phyloP scores from a whole-genome alignment of 2,329 filamentous ascomycete species.

The Paecilomyces niveus region DNA sequence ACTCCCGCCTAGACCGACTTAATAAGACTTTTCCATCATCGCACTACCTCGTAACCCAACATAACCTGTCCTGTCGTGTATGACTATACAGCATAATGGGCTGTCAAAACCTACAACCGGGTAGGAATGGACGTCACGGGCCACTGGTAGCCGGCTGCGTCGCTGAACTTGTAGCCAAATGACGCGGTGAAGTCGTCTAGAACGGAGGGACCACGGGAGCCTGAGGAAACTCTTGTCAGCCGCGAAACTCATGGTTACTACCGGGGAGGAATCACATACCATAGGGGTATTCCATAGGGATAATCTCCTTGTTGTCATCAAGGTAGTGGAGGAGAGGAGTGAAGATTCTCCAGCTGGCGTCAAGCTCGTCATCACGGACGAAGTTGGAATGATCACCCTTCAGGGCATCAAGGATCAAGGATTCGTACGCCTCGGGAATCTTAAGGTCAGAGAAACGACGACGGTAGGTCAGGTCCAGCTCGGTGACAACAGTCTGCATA shows the following conservation, averaged over 20 bases:
- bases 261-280: constrained; percentile 53
- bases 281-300: constrained; percentile 99
- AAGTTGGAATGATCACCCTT: constrained; percentile 99
- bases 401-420: constrained; percentile 89
- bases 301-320: constrained; percentile 98
- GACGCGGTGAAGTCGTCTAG: constrained; percentile 97
- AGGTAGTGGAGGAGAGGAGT: constrained; percentile 95
- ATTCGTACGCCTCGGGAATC: constrained; percentile 98
- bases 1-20: background rate
- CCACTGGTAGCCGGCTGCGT: constrained; percentile 94
- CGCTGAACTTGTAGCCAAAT: constrained; percentile 98
- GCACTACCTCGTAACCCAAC: background rate
- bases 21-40: constrained; percentile 1
- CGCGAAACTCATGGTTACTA: background rate
- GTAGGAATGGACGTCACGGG: constrained; percentile 69
- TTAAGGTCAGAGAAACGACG: constrained; percentile 98
- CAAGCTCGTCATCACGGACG: constrained; percentile 90
- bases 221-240: constrained; percentile 40
- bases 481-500: constrained; percentile 98
- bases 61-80: background rate
- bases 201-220: constrained; percentile 90
- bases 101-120: constrained; percentile 60
- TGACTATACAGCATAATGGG: background rate
- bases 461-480: constrained; percentile 96
- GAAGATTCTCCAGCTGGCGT: constrained; percentile 98